Conservation (phyloP, 192 early-diverging fungal species). For the Backusella westeae region DNA sequence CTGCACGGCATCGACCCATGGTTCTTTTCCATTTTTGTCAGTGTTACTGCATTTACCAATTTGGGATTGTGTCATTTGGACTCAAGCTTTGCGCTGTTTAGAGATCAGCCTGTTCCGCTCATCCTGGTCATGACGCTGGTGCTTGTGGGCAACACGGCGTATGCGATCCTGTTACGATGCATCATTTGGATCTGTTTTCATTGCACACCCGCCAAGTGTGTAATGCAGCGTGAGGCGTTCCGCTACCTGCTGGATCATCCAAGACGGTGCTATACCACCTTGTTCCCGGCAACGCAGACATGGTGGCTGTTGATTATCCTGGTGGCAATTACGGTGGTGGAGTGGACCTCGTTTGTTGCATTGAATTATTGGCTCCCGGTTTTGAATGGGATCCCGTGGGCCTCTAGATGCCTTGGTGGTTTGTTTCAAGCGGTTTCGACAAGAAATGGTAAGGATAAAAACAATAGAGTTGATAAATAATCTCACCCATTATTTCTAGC, state of each 20-base stretch:
- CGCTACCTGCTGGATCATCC: conserved; percentile 34
- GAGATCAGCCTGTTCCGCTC: conserved; percentile 12
- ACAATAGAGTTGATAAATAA: background rate
- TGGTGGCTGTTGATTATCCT: conserved; percentile 29
- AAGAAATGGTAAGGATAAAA: conserved; percentile 21
- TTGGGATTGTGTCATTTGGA: conserved; percentile 27
- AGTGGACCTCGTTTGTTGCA: conserved; percentile 15
- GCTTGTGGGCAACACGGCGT: conserved; percentile 30
- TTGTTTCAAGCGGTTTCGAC: conserved; percentile 33
- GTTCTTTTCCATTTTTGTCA: conserved; percentile 31
- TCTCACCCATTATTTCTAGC: background rate
- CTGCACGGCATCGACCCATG: conserved; percentile 18
- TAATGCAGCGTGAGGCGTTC: conserved; percentile 18
- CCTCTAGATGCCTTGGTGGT: conserved; percentile 23
- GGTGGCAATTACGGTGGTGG: conserved; percentile 20
- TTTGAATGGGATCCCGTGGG: conserved; percentile 18
- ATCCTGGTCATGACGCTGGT: conserved; percentile 18
- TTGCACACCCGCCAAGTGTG: background rate
- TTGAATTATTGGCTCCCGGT: conserved; percentile 32
- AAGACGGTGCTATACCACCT: conserved; percentile 32
- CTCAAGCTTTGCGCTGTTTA: conserved; percentile 25
- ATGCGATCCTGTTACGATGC: conserved; percentile 19
- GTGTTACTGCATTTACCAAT: conserved; percentile 27
- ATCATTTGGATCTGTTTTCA: conserved; percentile 25
- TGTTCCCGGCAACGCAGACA: conserved; percentile 33